Evolutionary conservation across 2,329 filamentous ascomycete genomes (phyloP), one percentile per base, ranked within the genome.

Genomic region (Drechslerella dactyloides): DNA sequence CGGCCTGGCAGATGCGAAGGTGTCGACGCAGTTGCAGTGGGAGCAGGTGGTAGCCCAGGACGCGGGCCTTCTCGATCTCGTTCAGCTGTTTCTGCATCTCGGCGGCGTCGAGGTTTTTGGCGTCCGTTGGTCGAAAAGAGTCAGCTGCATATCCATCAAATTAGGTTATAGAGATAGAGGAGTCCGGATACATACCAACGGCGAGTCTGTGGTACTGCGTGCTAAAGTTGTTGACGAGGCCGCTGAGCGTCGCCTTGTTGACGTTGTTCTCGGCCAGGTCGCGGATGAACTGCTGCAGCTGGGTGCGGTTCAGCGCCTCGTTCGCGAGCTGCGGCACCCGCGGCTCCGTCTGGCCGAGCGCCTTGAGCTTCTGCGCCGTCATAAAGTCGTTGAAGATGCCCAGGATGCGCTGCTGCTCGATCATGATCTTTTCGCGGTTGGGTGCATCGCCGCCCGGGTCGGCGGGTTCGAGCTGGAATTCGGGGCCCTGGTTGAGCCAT

Each of bases 91-190:
- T 73, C 30, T 77, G 73, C 2, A 66, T 72, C 24, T 70, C 73
- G 46, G 77, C 72, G 6, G 77, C 76, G 35, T 78, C 76, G 27
- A 63, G 60, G 23, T 75, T 75, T 46, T n/a, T n/a, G n/a, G n/a
- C n/a, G n/a, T n/a, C 72, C 17, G 17, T 23, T 23, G n/a, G 33
- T 48, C 74, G 4, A n/a, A 2, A 51, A 27, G 4, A 11, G 21
- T 61, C 27, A n/a, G 33, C 17, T 6, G 4, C 15, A 50, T 30
- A 13, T 27, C 19, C 6, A n/a, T n/a, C n/a, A n/a, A n/a, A n/a
- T n/a, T n/a, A n/a, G n/a, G n/a, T n/a, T n/a, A n/a, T n/a, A n/a
- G n/a, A n/a, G n/a, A n/a, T n/a, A n/a, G n/a, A n/a, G n/a, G n/a
- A n/a, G n/a, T n/a, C n/a, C n/a, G n/a, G n/a, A n/a, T n/a, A 61